Percentiles rank a stretch among this genome's conserved stretches.
Conservation (phyloP, 2,329 filamentous ascomycete species). For the Didymella pomorum region DNA sequence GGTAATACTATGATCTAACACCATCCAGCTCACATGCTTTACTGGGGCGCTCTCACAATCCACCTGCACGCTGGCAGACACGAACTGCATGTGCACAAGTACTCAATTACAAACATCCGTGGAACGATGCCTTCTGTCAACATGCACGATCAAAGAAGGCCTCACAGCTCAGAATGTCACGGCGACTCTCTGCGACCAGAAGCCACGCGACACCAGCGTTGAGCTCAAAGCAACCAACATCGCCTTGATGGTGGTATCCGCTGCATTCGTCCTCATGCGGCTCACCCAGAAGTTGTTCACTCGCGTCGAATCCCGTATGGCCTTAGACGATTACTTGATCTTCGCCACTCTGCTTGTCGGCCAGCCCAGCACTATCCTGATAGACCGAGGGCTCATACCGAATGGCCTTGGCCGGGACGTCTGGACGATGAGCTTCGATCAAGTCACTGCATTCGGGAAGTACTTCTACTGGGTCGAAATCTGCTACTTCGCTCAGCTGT, state of each 20-base stretch:
- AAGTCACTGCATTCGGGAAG: not conserved
- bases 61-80: not conserved
- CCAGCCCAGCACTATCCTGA: not conserved
- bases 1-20: not conserved
- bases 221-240: not conserved
- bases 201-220: not conserved
- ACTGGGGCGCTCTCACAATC: not conserved
- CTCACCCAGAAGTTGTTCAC: not conserved
- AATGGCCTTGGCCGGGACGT: not conserved
- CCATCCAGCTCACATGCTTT: not conserved
- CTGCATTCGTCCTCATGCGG: not conserved
- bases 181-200: not conserved
- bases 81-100: conserved; percentile 1
- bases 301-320: not conserved
- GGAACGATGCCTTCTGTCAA: conserved; percentile 3
- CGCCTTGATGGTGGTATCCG: not conserved
- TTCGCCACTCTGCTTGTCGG: not conserved
- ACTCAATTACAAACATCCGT: not conserved
- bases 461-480: not conserved
- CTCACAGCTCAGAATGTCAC: conserved; percentile 3
- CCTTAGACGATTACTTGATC: not conserved
- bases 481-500: not conserved
- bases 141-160: conserved; percentile 14
- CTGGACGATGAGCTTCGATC: not conserved
- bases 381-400: not conserved